Percentiles rank a stretch among this genome's conserved stretches.
These are phyloP conservation scores for Cordyceps cicadae DNA, from an alignment of 2,329 filamentous ascomycete genomes.

Conservation along the genomic window DNA sequence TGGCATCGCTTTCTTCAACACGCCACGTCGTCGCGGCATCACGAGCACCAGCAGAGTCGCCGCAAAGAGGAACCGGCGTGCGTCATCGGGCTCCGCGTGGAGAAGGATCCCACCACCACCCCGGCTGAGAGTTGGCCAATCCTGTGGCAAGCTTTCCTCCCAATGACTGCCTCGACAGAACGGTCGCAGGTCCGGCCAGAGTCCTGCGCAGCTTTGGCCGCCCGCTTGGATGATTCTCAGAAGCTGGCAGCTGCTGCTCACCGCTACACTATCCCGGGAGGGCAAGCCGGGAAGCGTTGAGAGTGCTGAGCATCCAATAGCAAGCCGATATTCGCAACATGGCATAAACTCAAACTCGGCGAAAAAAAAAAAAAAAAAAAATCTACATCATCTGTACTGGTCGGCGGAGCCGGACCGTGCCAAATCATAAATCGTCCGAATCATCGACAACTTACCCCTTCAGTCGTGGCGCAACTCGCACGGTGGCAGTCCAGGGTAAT, in stretches of 20 bases:
- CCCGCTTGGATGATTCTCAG: neutral
- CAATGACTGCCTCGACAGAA: neutral
- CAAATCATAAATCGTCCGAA: no score
- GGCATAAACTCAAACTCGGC: neutral
- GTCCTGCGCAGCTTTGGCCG: neutral
- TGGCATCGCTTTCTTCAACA: no score
- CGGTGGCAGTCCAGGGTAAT: no score
- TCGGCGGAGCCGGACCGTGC: neutral
- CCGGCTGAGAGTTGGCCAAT: neutral
- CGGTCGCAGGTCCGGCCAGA: neutral
- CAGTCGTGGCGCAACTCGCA: no score
- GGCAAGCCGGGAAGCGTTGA: neutral
- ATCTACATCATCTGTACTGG: neutral
- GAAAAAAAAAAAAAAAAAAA: no score
- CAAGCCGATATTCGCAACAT: neutral
- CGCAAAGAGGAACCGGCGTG: neutral
- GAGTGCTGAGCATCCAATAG: neutral
- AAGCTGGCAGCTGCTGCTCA: neutral
- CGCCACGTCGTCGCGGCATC: neutral
- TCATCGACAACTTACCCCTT: no score
- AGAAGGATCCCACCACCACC: neutral
- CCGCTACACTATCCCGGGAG: neutral
- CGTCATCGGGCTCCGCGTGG: neutral
- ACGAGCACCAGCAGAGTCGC: neutral
- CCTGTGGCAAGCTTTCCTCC: neutral